Base-by-base conservation (phyloP, 495 filamentous ascomycete species). In the Aspergillus nidulans region DNA sequence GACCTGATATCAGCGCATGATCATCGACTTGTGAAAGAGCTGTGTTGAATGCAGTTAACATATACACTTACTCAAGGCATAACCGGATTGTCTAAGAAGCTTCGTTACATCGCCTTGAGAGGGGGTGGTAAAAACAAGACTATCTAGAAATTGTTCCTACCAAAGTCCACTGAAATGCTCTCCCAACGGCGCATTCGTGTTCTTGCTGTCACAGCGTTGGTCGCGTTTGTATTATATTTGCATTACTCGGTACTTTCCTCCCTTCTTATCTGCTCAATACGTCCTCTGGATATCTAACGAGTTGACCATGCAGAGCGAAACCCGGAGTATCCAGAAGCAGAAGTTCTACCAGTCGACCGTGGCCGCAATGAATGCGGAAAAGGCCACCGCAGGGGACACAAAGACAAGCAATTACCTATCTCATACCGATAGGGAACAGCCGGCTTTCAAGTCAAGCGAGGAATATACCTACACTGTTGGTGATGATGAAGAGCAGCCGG, bases 171-270 rank as follows among this genome's bases (percentile, higher is more conserved):
- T 68, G 76, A 43, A 40, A 92, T 95, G 89, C 82, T 84, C 62
- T 89, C 88, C 1, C 78, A 78, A 61, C 81, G 90, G 53, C 83
- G 88, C 50, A 55, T 89, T 39, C 83, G 82, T 50, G 67, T 83
- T 34, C 65, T 87, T 24, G 73, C 76, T 47, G 72, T 88, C 65
- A 66, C 80, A 26, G 69, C 84, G 47, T 60, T 89, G 52, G 73
- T 79, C 52, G 68, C 76, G 42, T 63, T 88, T 36, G 69, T 87
- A 51, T 69, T 80, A 52, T 72, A 82, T 19, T 73, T 89, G 41
- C 89, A 89, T 68, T 79, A 85, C 60, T 83, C 83, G 60, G 79
- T 82, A 69, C 34, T 63, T 59, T 21, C 1, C 8, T 43, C 10
- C 19, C 53, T 19, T 16, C 12, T 40, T 19, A 16, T 13, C 16